Conservation (phyloP, 768 basidiomycete species). For the Mycena crocata region DNA sequence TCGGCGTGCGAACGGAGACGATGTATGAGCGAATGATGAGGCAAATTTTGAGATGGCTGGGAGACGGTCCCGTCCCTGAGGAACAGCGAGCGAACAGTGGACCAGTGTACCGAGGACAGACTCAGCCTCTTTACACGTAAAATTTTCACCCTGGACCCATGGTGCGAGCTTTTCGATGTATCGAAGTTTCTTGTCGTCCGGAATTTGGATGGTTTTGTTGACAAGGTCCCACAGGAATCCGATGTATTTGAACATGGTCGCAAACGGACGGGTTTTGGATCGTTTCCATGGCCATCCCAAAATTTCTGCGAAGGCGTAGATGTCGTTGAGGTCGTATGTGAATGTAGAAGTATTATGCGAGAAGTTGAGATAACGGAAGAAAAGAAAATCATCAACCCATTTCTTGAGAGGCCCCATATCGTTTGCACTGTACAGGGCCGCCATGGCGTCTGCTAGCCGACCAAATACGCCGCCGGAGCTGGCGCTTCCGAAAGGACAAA, state of each 20-base stretch:
- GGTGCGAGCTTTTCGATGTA: constrained; percentile 40
- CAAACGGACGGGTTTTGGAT: constrained; percentile 43
- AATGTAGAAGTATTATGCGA: constrained; percentile 14
- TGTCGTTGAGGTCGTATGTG: constrained; percentile 36
- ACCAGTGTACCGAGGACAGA: constrained; percentile 48
- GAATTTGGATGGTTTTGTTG: constrained; percentile 44
- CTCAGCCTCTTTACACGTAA: constrained; percentile 37
- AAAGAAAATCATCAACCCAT: constrained; percentile 52
- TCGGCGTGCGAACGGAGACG: constrained; percentile 27
- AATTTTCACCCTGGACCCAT: constrained; percentile 28
- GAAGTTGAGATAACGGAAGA: constrained; percentile 38
- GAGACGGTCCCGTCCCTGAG: constrained; percentile 43
- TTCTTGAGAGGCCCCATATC: constrained; percentile 40
- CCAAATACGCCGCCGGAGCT: constrained; percentile 46
- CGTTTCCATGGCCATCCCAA: constrained; percentile 48
- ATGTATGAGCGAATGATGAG: constrained; percentile 35
- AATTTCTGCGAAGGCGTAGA: constrained; percentile 35
- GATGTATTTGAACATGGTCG: constrained; percentile 45
- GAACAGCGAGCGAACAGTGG: constrained; percentile 48
- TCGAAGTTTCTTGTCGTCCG: constrained; percentile 41
- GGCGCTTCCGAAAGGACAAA: constrained; percentile 40
- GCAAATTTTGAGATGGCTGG: constrained; percentile 44
- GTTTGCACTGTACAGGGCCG: constrained; percentile 29
- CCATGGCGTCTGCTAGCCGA: constrained; percentile 42
- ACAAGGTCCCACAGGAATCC: constrained; percentile 52